Conservation (phyloP, 345 rosid species). For the Eucalyptus paniculata region DNA sequence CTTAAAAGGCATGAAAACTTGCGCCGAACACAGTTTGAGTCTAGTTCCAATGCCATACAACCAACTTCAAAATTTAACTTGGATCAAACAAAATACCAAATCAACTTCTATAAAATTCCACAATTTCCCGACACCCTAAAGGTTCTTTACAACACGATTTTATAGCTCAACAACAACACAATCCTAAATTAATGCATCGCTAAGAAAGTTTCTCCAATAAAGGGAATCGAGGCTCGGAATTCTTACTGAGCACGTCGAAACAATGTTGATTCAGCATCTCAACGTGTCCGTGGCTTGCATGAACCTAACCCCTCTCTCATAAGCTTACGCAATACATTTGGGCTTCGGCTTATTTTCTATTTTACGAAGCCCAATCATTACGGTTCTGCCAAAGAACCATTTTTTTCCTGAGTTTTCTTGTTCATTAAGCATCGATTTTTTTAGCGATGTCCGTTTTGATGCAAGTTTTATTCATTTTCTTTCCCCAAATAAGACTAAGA, state of each 20-base stretch:
- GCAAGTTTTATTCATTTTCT: neutral
- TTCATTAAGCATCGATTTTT: neutral
- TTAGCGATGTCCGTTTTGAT: neutral
- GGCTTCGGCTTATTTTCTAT: too few species aligned
- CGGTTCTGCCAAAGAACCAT: too few species aligned
- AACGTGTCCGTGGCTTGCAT: too few species aligned
- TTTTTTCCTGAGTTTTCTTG: neutral
- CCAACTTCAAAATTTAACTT: neutral
- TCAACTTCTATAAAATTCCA: neutral
- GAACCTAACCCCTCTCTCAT: too few species aligned
- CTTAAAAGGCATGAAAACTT: neutral
- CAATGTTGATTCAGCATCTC: too few species aligned
- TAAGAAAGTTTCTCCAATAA: too few species aligned
- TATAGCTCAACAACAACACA: neutral
- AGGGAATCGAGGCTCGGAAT: too few species aligned
- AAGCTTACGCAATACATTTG: too few species aligned
- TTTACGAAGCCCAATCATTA: too few species aligned
- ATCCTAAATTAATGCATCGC: too few species aligned
- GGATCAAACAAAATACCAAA: neutral
- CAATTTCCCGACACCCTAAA: neutral
- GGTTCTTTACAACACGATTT: neutral
- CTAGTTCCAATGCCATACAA: neutral
- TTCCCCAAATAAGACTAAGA: neutral
- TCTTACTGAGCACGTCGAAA: too few species aligned
- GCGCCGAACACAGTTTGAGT: too few species aligned